Evolutionary conservation across 2,329 filamentous ascomycete genomes (phyloP), one percentile per base, ranked within the genome.

Genomic region (Diplodia mutila): DNA sequence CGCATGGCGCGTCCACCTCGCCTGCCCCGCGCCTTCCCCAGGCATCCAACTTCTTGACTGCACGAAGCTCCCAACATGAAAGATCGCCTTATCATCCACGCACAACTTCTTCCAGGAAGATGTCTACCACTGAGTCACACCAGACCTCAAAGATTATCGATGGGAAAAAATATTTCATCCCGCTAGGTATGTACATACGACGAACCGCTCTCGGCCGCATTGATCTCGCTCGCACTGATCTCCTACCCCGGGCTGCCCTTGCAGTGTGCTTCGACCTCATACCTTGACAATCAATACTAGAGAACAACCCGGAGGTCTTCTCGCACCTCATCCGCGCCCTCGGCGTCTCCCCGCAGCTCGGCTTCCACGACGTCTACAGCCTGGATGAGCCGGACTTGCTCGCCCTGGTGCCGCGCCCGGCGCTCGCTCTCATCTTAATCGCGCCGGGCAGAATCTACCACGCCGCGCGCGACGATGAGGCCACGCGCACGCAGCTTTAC

Each of bases 331-430:
- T 96, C 59, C 91, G 91, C 82, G 88, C 89, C 72, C 91, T 98
- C 29, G 94, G 94, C 70, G 88, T 98, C 67, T 91, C 91, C n/a
- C 75, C 81, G n/a, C 84, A 86, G 29, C 86, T 98, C 54, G 85
- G 87, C 73, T 90, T 97, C 80, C 90, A 96, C 84, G 94, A 98
- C 80, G 92, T 98, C 78, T 97, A 90, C 86, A 94, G 90, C 72
- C 90, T 98, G 75, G 90, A 91, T 71, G 94, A 98, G 64, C 89
- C 91, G 0, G 89, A 93, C 64, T 86, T 97, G 48, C 88, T 98
- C 63, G 87, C 89, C 69, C 93, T 97, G 80, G 88, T 98, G 48
- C 94, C 95, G 0, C 91, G 94, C 1, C 95, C 95, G 2, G 91
- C 92, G 1, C 86, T 93, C 71, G 94, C 94, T 6, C 87, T 98